phyloP scores from a whole-genome alignment of 257 asterid species.

The Asclepias syriaca region DNA sequence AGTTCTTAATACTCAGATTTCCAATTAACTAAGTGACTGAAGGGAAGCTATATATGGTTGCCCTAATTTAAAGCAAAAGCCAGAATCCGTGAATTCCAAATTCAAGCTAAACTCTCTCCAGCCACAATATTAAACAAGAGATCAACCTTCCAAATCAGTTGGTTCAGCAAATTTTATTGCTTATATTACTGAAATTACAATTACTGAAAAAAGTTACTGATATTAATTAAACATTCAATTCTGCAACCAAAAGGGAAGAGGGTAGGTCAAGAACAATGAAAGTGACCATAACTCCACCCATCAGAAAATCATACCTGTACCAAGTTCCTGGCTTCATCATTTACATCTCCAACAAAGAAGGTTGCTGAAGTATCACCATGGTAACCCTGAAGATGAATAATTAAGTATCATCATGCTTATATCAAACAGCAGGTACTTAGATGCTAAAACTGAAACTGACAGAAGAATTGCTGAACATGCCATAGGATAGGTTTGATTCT shows the following conservation, averaged over 20 bases:
- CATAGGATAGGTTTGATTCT: not conserved
- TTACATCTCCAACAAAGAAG: constrained; percentile 78
- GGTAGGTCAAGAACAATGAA: not conserved
- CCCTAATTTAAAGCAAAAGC: not conserved
- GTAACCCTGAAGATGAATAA: constrained; percentile 59
- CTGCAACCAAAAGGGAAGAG: not conserved
- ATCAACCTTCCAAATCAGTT: not conserved
- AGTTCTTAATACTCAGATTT: not conserved
- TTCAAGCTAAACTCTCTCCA: not conserved
- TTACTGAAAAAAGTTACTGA: not conserved
- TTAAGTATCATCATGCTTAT: not conserved
- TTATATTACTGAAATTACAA: not conserved
- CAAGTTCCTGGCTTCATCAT: constrained; percentile 71
- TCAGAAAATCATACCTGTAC: constrained; percentile 63
- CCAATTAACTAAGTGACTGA: not conserved
- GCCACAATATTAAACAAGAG: not conserved
- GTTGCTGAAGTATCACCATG: constrained; percentile 98
- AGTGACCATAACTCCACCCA: constrained; percentile 4
- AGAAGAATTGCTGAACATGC: not conserved
- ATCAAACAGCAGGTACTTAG: not conserved
- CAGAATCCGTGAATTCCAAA: not conserved
- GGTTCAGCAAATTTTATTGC: not conserved
- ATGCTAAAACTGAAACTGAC: not conserved
- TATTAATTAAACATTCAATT: not conserved
- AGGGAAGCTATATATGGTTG: not conserved